These are phyloP conservation scores for Zymoseptoria crescenta DNA, from an alignment of 2,329 filamentous ascomycete species.

Conservation along the genomic window DNA sequence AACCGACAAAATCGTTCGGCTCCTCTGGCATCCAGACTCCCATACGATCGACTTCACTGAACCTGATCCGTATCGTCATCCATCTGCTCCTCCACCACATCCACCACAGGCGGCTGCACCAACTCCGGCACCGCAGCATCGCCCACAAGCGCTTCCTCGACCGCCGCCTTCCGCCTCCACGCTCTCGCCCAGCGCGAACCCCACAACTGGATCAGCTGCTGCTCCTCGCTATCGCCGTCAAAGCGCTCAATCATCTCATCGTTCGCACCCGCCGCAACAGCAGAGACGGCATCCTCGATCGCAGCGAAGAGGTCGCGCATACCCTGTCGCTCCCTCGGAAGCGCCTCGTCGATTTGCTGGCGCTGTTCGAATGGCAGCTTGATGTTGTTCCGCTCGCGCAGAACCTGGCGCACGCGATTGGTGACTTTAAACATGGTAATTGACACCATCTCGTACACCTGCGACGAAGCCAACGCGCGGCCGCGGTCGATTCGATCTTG, in stretches of 20 bases:
- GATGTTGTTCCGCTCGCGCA: conserved; percentile 52
- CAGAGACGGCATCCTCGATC: conserved; percentile 69
- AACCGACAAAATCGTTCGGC: too few relatives aligned
- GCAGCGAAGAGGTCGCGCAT: conserved; percentile 74
- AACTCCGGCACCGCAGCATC: conserved; percentile 47
- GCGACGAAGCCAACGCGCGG: conserved; percentile 58
- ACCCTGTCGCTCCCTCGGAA: conserved; percentile 60
- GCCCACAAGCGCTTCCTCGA: conserved; percentile 68
- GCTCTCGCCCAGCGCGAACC: conserved; percentile 78
- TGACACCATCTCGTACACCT: conserved; percentile 83
- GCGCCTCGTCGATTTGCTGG: conserved; percentile 55
- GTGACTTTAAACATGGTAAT: conserved; percentile 88
- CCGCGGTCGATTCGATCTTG: conserved; percentile 50
- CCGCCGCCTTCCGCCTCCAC: conserved; percentile 70
- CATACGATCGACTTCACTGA: background rate
- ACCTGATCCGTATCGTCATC: conserved; percentile 26
- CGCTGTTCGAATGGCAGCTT: conserved; percentile 51
- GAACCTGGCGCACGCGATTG: conserved; percentile 73
- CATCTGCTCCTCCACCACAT: conserved; percentile 13
- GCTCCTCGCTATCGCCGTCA: conserved; percentile 49
- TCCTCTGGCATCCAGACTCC: background rate
- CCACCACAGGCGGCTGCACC: conserved; percentile 23
- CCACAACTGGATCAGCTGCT: conserved; percentile 67
- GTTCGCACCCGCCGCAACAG: conserved; percentile 64
- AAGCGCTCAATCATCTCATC: conserved; percentile 66